These are phyloP conservation scores for Stygiomarasmius scandens DNA, from an alignment of 1,284 basidiomycete genomes.

Conservation along the genomic window DNA sequence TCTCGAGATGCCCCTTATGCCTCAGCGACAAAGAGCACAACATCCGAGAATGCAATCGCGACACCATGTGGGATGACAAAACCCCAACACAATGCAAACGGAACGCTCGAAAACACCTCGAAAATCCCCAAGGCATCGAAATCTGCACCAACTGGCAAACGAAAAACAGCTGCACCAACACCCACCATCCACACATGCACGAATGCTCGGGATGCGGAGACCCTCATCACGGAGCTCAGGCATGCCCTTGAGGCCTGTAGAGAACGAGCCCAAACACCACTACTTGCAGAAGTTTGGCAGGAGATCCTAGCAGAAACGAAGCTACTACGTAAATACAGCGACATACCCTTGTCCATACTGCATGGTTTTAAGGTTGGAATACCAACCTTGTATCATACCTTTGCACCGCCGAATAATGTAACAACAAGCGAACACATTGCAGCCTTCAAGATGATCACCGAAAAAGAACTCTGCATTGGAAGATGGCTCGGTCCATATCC, in stretches of 20 bases:
- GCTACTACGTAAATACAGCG: slow-evolving; percentile 8
- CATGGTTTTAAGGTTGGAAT: slow-evolving; percentile 13
- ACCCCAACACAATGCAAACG: slow-evolving; percentile 3
- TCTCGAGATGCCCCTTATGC: slow-evolving; percentile 25
- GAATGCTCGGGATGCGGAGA: slow-evolving; percentile 5
- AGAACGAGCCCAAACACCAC: background rate
- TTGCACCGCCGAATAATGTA: background rate
- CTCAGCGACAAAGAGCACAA: slow-evolving; percentile 23
- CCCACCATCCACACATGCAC: slow-evolving; percentile 5
- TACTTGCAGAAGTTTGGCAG: slow-evolving; percentile 5
- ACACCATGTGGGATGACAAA: slow-evolving; percentile 18
- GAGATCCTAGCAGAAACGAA: background rate
- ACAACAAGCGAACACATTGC: background rate
- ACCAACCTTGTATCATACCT: slow-evolving; percentile 11
- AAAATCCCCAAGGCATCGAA: slow-evolving; percentile 10
- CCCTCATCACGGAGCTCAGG: slow-evolving; percentile 12
- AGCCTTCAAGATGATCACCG: background rate
- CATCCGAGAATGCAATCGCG: slow-evolving; percentile 16
- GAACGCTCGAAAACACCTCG: slow-evolving; percentile 8
- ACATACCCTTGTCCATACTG: slow-evolving; percentile 1
- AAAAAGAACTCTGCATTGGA: background rate
- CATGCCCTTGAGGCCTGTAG: slow-evolving; percentile 5
- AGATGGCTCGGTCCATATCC: slow-evolving; percentile 13
- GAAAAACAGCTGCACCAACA: slow-evolving; percentile 18
- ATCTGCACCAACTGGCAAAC: background rate